Evolutionary conservation across 2,329 filamentous ascomycete genomes (phyloP).

Genomic region (Clonostachys chloroleuca): DNA sequence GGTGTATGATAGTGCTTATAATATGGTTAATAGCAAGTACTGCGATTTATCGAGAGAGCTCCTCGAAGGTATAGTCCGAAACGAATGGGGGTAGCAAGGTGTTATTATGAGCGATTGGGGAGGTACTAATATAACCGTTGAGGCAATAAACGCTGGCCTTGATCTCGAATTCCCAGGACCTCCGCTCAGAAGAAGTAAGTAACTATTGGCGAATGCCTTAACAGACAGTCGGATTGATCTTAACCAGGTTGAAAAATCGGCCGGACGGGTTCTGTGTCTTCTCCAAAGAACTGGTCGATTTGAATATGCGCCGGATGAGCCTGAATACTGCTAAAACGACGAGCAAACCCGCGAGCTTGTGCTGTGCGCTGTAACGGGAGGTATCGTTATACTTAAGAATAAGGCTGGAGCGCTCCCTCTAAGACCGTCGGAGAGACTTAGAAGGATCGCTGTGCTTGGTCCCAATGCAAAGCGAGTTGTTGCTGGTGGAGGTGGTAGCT

Average conservation of each 20-base stretch:
- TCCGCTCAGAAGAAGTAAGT: slow-evolving; percentile 11
- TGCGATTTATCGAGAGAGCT: slow-evolving; percentile 11
- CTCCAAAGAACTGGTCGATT: slow-evolving; percentile 8
- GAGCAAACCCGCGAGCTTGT: slow-evolving; percentile 2
- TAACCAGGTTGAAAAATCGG: slow-evolving; percentile 9
- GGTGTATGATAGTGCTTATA: slow-evolving; percentile 30
- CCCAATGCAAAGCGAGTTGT: not conserved
- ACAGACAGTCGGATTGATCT: not conserved
- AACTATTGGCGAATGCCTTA: not conserved
- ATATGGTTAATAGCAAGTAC: slow-evolving; percentile 30
- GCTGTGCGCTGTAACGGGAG: slow-evolving; percentile 19
- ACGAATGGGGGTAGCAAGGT: slow-evolving; percentile 6
- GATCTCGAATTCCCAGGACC: slow-evolving; percentile 25
- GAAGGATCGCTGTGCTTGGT: not conserved
- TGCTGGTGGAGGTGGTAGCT: not conserved
- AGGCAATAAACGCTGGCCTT: slow-evolving; percentile 15
- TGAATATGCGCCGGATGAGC: not conserved
- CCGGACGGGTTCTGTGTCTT: slow-evolving; percentile 9
- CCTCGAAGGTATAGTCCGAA: slow-evolving; percentile 1
- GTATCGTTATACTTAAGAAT: slow-evolving; percentile 34
- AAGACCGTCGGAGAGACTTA: not conserved
- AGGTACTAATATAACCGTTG: slow-evolving; percentile 23
- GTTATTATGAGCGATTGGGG: slow-evolving; percentile 14
- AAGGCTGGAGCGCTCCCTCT: slow-evolving; percentile 43
- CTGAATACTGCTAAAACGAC: not conserved